A percentile compares a stretch with the other conserved stretches of the same genome.
These are phyloP conservation scores for Plantago major DNA, from an alignment of 257 asterid species.

Conservation along the genomic window DNA sequence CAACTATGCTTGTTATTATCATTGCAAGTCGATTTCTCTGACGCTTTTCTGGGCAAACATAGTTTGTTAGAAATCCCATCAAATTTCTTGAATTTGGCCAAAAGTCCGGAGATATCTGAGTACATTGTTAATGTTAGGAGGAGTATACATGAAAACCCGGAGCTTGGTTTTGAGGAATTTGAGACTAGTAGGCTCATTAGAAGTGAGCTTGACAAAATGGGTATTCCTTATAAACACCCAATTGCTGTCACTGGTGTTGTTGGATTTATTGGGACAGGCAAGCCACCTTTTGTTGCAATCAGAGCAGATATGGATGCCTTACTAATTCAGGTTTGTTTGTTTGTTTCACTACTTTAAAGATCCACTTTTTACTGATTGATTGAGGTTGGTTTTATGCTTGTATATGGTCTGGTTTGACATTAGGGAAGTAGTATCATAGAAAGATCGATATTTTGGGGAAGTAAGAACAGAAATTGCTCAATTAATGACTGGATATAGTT, in stretches of 20 bases:
- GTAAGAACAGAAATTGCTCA: too few relatives aligned
- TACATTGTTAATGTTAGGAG: constrained; percentile 59
- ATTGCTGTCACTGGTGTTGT: constrained; percentile 63
- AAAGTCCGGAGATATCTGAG: constrained; percentile 38
- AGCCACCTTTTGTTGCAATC: constrained; percentile 59
- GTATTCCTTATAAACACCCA: constrained; percentile 46
- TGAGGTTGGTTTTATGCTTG: background rate
- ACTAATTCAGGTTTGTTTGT: constrained; percentile 40
- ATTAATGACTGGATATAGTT: background rate
- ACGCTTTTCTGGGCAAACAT: constrained; percentile 28
- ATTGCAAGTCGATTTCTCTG: constrained; percentile 22
- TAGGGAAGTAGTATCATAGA: background rate
- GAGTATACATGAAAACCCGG: constrained; percentile 57
- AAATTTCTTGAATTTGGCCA: constrained; percentile 42
- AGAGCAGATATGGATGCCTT: constrained; percentile 82
- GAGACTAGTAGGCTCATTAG: constrained; percentile 59
- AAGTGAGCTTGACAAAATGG: constrained; percentile 58
- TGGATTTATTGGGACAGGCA: constrained; percentile 56
- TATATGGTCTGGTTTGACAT: background rate
- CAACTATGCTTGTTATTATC: constrained; percentile 16
- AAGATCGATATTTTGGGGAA: background rate
- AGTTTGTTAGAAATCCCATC: constrained; percentile 34
- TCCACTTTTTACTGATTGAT: background rate
- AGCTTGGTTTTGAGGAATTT: constrained; percentile 65
- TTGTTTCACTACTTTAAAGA: background rate